Base-by-base conservation (phyloP, 192 early-diverging fungal species). In the Phycomyces nitens region DNA sequence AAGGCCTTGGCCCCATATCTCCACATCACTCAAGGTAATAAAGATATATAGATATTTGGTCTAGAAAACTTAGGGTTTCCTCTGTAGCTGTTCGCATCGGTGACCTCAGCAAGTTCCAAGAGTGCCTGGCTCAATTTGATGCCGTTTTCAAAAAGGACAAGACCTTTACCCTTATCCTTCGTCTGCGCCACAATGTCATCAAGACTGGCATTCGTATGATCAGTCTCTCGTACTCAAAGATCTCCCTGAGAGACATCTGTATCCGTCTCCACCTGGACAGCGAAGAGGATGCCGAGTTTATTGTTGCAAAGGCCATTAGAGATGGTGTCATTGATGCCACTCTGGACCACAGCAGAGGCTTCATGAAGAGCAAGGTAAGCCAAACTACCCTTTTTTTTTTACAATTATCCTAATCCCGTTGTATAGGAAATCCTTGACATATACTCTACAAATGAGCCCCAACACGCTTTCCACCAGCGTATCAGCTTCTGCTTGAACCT, bases 261-360 rank as follows among this genome's bases (percentile, higher is more conserved):
- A 74, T 96, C 57, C 96, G 97, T 80, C 82, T 99, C 55, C 94
- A 97, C 64, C 72, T 99, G 73, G 96, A 99, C 72, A 92, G 91
- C 70, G 97, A 99, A 73, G 95, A 98, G 69, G 96, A 98, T 69
- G 97, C 96, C 26, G 94, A 99, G 75, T 98, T 94, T 79, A 97
- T 99, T 76, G 95, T 99, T 1, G 92, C 93, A 22, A 99, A 99
- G 81, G 92, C 97, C 21, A 96, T 99, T 63, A 87, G 94, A 54
- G 97, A 99, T 67, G 97, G 96, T 56, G 96, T 99, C 16, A 96
- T 99, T 77, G 94, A 97, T 77, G 97, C 96, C n/a, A 88, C 85
- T 0, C 85, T 98, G 42, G 92, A 99, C 70, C 96, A 99, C 70
- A 89, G 94, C 69, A 86, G 86, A 60, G 96, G 95, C 0, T 95